Evolutionary conservation across 257 asterid genomes (phyloP).

Genomic region (Solanum paucissectum): DNA sequence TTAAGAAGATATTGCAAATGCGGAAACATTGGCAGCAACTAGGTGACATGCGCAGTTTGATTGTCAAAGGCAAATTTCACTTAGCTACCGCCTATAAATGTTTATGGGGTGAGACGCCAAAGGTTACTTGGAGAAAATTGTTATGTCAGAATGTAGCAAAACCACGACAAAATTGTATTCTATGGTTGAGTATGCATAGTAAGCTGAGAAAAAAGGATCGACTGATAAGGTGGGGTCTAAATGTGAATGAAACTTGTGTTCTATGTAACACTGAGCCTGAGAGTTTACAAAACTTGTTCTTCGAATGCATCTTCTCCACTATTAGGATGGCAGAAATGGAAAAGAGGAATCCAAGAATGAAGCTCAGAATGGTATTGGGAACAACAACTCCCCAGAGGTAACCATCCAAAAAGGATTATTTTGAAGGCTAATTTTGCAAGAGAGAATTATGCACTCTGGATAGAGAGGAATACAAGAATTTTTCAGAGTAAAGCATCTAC

Average conservation of each 20-base stretch:
- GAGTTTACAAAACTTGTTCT: not conserved
- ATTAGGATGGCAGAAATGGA: not conserved
- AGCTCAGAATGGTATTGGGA: too few relatives aligned
- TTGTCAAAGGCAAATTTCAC: too few relatives aligned
- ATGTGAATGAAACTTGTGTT: not conserved
- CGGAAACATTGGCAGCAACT: too few relatives aligned
- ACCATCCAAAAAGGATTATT: too few relatives aligned
- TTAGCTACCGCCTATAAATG: too few relatives aligned
- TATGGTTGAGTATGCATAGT: not conserved
- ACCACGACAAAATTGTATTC: not conserved
- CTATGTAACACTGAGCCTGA: not conserved
- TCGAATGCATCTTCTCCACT: not conserved
- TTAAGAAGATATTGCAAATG: too few relatives aligned
- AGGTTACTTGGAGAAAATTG: not conserved
- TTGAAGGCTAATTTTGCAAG: too few relatives aligned
- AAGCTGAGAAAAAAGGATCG: not conserved
- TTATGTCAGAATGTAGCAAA: not conserved
- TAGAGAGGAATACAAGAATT: too few relatives aligned
- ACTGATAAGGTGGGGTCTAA: not conserved
- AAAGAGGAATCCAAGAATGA: not conserved
- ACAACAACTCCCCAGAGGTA: too few relatives aligned
- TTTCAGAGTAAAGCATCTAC: too few relatives aligned
- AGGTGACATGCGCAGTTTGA: too few relatives aligned
- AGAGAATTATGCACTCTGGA: too few relatives aligned
- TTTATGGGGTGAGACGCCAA: not conserved